A percentile compares a stretch with the other conserved stretches of the same genome.
Evolutionary conservation across 2,329 filamentous ascomycete species (phyloP).

Genomic region (Cordyceps pruinosa): DNA sequence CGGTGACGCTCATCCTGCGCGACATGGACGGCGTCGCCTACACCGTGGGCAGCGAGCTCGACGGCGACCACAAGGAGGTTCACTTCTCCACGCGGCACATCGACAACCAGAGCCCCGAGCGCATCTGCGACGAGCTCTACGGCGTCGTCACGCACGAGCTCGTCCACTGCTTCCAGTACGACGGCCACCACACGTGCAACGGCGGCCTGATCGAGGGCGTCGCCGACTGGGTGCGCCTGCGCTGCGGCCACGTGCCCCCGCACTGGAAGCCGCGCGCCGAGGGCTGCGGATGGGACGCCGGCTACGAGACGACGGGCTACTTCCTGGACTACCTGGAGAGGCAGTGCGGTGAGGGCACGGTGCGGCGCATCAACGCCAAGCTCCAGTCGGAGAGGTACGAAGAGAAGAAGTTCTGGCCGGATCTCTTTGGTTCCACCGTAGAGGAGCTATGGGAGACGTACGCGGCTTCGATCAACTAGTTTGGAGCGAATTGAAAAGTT

Average conservation of each 20-base stretch:
- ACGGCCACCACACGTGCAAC: slow-evolving; percentile 53
- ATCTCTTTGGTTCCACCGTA: slow-evolving; percentile 59
- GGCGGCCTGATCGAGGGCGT: slow-evolving; percentile 84
- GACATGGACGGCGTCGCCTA: slow-evolving; percentile 82
- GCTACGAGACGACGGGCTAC: slow-evolving; percentile 86
- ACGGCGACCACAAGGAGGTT: slow-evolving; percentile 86
- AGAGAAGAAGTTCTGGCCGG: slow-evolving; percentile 59
- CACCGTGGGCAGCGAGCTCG: slow-evolving; percentile 72
- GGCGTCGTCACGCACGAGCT: slow-evolving; percentile 89
- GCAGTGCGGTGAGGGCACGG: slow-evolving; percentile 51
- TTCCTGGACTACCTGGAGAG: slow-evolving; percentile 82
- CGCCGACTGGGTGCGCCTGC: slow-evolving; percentile 85
- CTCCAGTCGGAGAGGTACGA: slow-evolving; percentile 58
- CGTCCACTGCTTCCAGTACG: slow-evolving; percentile 90
- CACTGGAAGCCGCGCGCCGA: slow-evolving; percentile 65
- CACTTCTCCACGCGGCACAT: slow-evolving; percentile 80
- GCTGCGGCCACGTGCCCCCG: slow-evolving; percentile 64
- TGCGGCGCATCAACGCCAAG: slow-evolving; percentile 60
- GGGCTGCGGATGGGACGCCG: slow-evolving; percentile 67
- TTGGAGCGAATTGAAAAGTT: not conserved
- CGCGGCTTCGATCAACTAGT: slow-evolving; percentile 23
- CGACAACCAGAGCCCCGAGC: slow-evolving; percentile 34
- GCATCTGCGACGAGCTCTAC: slow-evolving; percentile 55
- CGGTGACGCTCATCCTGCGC: slow-evolving; percentile 76
- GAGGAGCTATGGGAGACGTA: slow-evolving; percentile 72